These are phyloP conservation scores for Cyclotella cryptica DNA, from an alignment of 108 stramenopile genomes.

Conservation along the genomic window DNA sequence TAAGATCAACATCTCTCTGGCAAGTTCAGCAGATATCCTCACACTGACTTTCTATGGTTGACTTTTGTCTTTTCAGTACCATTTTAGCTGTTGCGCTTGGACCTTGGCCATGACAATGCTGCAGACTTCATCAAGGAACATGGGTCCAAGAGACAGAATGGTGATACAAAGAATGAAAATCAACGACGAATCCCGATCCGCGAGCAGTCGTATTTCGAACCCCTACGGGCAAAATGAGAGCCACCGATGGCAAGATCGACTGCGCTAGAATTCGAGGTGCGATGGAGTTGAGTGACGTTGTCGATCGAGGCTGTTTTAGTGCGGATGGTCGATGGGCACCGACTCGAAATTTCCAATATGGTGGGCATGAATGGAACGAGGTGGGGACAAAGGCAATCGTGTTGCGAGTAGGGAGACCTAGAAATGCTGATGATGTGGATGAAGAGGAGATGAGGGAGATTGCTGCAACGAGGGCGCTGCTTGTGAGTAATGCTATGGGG, in stretches of 20 bases:
- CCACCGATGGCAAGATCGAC: constrained; percentile 28
- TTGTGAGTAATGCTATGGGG: no score
- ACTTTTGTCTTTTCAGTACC: background rate
- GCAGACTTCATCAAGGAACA: background rate
- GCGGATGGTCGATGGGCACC: no score
- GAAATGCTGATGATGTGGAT: no score
- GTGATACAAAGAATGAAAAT: no score
- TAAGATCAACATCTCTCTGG: constrained; percentile 2
- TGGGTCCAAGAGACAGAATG: constrained; percentile 7
- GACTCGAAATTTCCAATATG: no score
- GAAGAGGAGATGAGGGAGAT: no score
- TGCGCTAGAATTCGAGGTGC: constrained; percentile 3
- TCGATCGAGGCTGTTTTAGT: background rate
- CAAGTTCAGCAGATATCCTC: background rate
- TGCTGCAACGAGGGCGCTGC: no score
- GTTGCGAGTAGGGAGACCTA: no score
- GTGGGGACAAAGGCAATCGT: no score
- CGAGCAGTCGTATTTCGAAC: constrained; percentile 52
- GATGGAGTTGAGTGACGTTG: constrained; percentile 33
- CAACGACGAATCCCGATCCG: constrained; percentile 39
- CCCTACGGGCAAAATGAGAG: constrained; percentile 37
- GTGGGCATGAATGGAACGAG: no score
- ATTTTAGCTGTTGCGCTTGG: constrained; percentile 9
- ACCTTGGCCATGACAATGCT: background rate
- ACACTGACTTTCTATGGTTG: background rate